Evolutionary conservation across 2,329 filamentous ascomycete genomes (phyloP), one percentile per base, ranked within the genome.

Genomic region (Neofusicoccum laricinum): DNA sequence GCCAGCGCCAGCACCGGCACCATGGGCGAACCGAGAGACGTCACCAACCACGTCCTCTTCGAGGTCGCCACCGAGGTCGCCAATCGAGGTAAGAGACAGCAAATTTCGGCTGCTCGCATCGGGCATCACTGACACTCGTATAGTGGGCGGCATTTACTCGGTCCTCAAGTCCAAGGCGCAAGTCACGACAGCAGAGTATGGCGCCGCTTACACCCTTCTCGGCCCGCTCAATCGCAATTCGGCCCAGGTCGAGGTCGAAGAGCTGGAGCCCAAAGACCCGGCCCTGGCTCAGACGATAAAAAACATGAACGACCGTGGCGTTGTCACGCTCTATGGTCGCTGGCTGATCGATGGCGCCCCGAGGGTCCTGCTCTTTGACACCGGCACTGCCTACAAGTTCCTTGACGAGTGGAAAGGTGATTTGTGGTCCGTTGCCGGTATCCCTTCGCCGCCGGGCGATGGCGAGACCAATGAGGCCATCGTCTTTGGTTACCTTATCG

Each of bases 101-200:
- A 66, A 40, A 17, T n/a, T 30, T 25, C 17, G 10, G 8, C 36
- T 41, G 40, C 25, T 30, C 17, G 50, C 38, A 65, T 71, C 77
- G 64, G 25, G 73, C 68, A 57, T 38, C 4, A 61, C 58, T 66
- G 65, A 43, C 38, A 12, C 25, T 17, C 14, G 49, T 64, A 43
- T 69, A 96, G 95, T 99, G 67, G 95, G 95, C 75, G 95, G 95
- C 72, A 99, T 99, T 81, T 99, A 99, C 84, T 98, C 94, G 15
- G 95, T 99, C 69, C 89, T 99, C 80, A 99, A 99, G 80, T 99
- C 95, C 67, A 99, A 99, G 80, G 94, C 95, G 41, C 94, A 95
- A 58, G 95, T 98, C 67, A 98, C 95, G 48, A 97, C 94, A 0
- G 93, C 93, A 67, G 95, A 99, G 79, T 99, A 98, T 95, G 95